Conservation (phyloP, 768 basidiomycete genomes). For the Tremella yokohamensis region DNA sequence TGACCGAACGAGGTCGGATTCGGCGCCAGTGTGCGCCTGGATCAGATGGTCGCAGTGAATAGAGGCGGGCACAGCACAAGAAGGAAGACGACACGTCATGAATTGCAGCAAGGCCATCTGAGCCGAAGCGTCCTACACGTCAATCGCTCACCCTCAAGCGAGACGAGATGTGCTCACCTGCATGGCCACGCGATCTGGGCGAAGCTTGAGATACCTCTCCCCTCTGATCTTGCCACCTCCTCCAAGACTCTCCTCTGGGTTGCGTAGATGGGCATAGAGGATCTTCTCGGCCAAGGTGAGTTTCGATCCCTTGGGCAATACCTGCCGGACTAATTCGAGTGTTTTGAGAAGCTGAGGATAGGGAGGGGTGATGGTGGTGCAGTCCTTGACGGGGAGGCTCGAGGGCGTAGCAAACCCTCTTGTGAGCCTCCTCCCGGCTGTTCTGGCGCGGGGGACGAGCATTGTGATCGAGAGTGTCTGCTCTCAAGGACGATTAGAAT, state of each 20-base stretch:
- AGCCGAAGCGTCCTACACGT: slow-evolving; percentile 53
- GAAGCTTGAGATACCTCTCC: slow-evolving; percentile 81
- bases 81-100: slow-evolving; percentile 87
- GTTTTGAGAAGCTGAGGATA: slow-evolving; percentile 69
- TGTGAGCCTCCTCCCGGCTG: not conserved
- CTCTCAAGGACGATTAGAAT: no score
- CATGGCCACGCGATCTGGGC: slow-evolving; percentile 93
- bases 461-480: not conserved
- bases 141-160: slow-evolving; percentile 7
- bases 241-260: slow-evolving; percentile 69
- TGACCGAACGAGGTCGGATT: slow-evolving; percentile 70
- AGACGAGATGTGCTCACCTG: slow-evolving; percentile 62
- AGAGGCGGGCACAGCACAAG: slow-evolving; percentile 66
- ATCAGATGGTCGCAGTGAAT: slow-evolving; percentile 99
- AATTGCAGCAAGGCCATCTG: slow-evolving; percentile 77
- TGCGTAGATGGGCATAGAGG: slow-evolving; percentile 81
- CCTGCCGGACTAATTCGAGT: slow-evolving; percentile 64
- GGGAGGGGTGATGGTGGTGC: slow-evolving; percentile 75
- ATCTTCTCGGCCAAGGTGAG: slow-evolving; percentile 97
- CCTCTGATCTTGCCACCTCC: slow-evolving; percentile 70
- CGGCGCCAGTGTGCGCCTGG: slow-evolving; percentile 84
- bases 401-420: slow-evolving; percentile 49
- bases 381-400: slow-evolving; percentile 58
- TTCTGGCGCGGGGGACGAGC: not conserved
- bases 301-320: slow-evolving; percentile 65